A percentile compares a stretch with the other conserved stretches of the same genome.
Evolutionary conservation across 2,329 filamentous ascomycete genomes (phyloP).

Genomic region (Pseudogymnoascus destructans): DNA sequence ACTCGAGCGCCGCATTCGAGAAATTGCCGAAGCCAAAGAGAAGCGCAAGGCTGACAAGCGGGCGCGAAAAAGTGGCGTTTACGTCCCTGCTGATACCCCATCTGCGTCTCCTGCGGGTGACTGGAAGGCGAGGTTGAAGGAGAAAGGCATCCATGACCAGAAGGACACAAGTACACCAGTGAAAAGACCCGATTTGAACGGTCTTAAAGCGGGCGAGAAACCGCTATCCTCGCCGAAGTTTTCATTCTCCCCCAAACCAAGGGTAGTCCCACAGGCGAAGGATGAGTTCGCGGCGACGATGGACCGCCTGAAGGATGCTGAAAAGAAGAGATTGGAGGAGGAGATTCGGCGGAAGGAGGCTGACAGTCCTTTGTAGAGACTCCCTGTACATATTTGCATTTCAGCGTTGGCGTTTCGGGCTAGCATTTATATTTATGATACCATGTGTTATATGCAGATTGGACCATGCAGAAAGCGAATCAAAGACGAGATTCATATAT

Average conservation of each 20-base stretch:
- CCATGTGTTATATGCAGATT: not conserved
- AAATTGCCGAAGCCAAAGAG: constrained; percentile 30
- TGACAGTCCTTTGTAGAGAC: constrained; percentile 27
- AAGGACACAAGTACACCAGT: constrained; percentile 21
- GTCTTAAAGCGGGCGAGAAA: constrained; percentile 30
- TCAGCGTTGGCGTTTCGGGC: not conserved
- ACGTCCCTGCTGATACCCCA: constrained; percentile 20
- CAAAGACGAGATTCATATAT: not conserved
- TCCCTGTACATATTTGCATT: not conserved
- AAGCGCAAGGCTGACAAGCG: constrained; percentile 27
- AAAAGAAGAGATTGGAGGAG: constrained; percentile 39
- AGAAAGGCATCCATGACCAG: constrained; percentile 12
- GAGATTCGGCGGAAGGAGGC: constrained; percentile 37
- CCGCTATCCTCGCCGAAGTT: constrained; percentile 26
- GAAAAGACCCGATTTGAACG: constrained; percentile 26
- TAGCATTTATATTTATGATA: not conserved
- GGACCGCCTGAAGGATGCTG: constrained; percentile 43
- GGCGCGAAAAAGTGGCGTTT: constrained; percentile 28
- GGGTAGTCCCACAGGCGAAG: constrained; percentile 13
- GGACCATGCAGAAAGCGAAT: not conserved
- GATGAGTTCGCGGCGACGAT: constrained; percentile 33
- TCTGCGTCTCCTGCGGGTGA: constrained; percentile 5
- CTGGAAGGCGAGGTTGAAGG: constrained; percentile 11
- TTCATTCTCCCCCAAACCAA: constrained; percentile 23
- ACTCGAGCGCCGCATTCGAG: constrained; percentile 32